These are phyloP conservation scores for Epichloe sibirici DNA, from an alignment of 2,329 filamentous ascomycete genomes.

Conservation along the genomic window DNA sequence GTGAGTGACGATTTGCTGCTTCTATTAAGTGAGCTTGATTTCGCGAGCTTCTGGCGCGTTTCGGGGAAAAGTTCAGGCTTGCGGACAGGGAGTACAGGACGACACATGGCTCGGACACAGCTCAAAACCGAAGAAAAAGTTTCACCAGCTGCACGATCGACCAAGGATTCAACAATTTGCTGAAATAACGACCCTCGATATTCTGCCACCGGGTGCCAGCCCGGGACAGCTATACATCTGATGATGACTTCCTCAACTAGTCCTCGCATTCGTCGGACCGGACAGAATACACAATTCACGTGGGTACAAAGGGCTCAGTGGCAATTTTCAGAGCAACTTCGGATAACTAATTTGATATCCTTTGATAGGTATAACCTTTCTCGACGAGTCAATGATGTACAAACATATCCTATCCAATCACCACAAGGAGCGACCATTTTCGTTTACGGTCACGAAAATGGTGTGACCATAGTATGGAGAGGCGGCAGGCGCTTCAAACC, in stretches of 20 bases:
- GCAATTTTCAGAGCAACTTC: too few relatives aligned
- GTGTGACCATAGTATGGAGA: constrained; percentile 49
- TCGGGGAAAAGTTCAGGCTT: neutral
- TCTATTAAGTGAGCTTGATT: neutral
- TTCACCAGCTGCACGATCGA: neutral
- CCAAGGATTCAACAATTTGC: neutral
- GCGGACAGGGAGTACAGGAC: neutral
- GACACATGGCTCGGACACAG: neutral
- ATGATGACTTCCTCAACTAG: constrained; percentile 21
- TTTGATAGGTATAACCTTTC: constrained; percentile 45
- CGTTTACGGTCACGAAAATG: constrained; percentile 52
- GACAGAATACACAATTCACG: constrained; percentile 38
- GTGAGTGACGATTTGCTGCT: neutral
- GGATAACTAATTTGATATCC: neutral
- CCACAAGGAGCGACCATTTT: constrained; percentile 52
- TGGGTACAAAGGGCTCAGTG: constrained; percentile 15
- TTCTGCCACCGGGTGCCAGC: constrained; percentile 6
- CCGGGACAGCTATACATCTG: neutral
- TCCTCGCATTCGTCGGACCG: constrained; percentile 33
- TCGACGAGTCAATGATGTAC: constrained; percentile 45
- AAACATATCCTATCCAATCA: constrained; percentile 48
- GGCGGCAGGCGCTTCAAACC: constrained; percentile 48
- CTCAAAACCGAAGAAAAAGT: neutral
- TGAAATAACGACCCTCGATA: neutral
- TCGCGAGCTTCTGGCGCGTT: neutral